Percentiles rank a stretch among this genome's conserved stretches.
Evolutionary conservation across 2,329 filamentous ascomycete genomes (phyloP).

Genomic region (Colletotrichum limetticola): DNA sequence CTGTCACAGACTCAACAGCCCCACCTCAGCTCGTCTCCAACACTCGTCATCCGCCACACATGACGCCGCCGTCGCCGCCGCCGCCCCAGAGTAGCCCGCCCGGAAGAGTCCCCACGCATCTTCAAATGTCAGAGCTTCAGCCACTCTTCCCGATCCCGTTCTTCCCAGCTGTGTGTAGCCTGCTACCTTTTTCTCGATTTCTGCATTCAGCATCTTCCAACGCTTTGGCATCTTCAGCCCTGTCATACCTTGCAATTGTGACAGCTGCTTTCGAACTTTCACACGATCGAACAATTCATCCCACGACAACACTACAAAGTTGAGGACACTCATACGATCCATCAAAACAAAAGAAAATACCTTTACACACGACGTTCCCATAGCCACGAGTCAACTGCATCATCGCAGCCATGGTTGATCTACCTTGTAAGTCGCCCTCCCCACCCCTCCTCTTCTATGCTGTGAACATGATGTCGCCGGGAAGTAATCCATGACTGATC

Average conservation of each 20-base stretch:
- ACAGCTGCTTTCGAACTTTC: too few species aligned
- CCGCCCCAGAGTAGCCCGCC: neutral
- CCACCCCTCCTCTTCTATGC: neutral
- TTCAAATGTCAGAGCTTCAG: conserved; percentile 36
- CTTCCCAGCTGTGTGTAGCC: neutral
- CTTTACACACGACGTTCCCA: too few species aligned
- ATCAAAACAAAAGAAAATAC: neutral
- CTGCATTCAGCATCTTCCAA: neutral
- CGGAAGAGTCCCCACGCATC: neutral
- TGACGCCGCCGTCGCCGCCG: neutral
- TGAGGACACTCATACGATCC: neutral
- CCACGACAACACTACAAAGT: neutral
- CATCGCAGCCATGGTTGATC: conserved; percentile 55
- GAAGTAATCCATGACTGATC: conserved; percentile 8
- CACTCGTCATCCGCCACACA: conserved; percentile 30
- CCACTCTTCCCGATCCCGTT: conserved; percentile 27
- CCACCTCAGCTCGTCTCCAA: neutral
- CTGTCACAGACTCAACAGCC: neutral
- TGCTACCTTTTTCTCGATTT: neutral
- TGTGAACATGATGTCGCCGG: neutral
- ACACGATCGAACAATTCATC: too few species aligned
- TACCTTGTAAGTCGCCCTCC: conserved; percentile 55
- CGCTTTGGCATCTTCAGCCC: neutral
- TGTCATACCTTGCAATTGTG: too few species aligned
- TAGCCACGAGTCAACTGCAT: neutral